Percentiles rank a stretch among this genome's conserved stretches.
phyloP scores from a whole-genome alignment of 2,329 filamentous ascomycete genomes.

The Huntiella savannae region DNA sequence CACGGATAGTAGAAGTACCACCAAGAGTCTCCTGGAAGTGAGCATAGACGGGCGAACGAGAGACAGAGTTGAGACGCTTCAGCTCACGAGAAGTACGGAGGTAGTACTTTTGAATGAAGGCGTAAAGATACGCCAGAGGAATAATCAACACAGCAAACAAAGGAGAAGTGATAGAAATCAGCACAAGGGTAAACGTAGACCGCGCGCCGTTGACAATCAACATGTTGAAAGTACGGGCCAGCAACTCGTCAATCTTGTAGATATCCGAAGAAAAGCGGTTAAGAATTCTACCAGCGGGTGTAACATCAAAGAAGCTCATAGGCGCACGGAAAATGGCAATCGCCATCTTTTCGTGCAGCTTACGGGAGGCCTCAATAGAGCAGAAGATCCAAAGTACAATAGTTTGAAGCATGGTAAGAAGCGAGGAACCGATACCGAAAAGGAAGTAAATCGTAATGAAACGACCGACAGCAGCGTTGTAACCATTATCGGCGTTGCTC shows the following conservation, averaged over 20 bases:
- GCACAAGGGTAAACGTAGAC: constrained; percentile 64
- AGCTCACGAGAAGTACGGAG: constrained; percentile 87
- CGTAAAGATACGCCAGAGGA: constrained; percentile 62
- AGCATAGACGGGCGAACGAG: constrained; percentile 86
- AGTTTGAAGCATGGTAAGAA: constrained; percentile 76
- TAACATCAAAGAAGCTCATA: constrained; percentile 98
- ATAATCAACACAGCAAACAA: constrained; percentile 64
- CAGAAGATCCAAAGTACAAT: constrained; percentile 98
- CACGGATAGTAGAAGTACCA: constrained; percentile 85
- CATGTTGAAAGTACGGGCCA: constrained; percentile 97
- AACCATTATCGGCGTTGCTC: constrained; percentile 44
- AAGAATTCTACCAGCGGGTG: constrained; percentile 83
- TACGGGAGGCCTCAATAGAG: constrained; percentile 93
- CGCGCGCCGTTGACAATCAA: constrained; percentile 58
- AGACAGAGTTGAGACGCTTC: constrained; percentile 88
- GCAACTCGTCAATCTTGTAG: constrained; percentile 73
- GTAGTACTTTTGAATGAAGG: constrained; percentile 94
- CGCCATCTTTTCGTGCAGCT: constrained; percentile 93
- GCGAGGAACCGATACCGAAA: constrained; percentile 72
- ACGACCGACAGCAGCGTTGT: constrained; percentile 63
- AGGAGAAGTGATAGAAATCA: constrained; percentile 70
- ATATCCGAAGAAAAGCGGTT: constrained; percentile 85
- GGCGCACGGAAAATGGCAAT: constrained; percentile 92
- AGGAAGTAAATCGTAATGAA: constrained; percentile 93
- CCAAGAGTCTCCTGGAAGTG: constrained; percentile 96